A percentile compares a stretch with the other conserved stretches of the same genome.
These are phyloP conservation scores for Ricinus communis DNA, from an alignment of 345 rosid species.

Conservation along the genomic window DNA sequence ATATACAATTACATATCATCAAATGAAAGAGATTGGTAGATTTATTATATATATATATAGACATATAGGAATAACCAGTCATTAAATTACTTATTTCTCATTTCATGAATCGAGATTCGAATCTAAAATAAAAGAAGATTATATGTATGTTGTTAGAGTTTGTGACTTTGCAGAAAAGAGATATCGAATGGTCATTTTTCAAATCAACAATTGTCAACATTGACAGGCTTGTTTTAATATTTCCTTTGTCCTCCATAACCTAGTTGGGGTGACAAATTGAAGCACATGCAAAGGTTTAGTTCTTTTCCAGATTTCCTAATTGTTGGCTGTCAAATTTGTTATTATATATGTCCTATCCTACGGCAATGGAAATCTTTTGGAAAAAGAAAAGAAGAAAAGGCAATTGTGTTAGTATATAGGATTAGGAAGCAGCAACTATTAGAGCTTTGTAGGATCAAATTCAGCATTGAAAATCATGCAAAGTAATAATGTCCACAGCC, in stretches of 20 bases:
- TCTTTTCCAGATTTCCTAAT: background rate
- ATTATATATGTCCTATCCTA: slow-evolving; percentile 8
- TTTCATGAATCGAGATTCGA: background rate
- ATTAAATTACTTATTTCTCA: too few relatives aligned
- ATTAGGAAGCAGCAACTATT: background rate
- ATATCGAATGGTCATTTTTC: slow-evolving; percentile 1
- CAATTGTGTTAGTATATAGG: background rate
- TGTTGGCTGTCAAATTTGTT: slow-evolving; percentile 16
- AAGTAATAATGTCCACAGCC: background rate
- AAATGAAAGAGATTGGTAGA: too few relatives aligned
- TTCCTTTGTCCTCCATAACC: background rate
- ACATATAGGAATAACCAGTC: too few relatives aligned
- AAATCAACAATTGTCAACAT: slow-evolving; percentile 8
- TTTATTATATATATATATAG: too few relatives aligned
- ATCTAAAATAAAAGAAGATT: too few relatives aligned
- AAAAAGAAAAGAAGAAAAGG: too few relatives aligned
- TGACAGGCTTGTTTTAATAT: slow-evolving; percentile 14
- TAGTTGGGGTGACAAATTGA: background rate
- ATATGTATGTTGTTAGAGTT: too few relatives aligned
- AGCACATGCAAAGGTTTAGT: slow-evolving; percentile 16
- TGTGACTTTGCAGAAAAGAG: too few relatives aligned
- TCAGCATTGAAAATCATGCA: background rate
- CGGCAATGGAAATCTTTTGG: background rate
- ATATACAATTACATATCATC: background rate
- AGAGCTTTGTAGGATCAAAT: background rate